Conservation (phyloP, 345 rosid genomes). For the Eucalyptus sp. region DNA sequence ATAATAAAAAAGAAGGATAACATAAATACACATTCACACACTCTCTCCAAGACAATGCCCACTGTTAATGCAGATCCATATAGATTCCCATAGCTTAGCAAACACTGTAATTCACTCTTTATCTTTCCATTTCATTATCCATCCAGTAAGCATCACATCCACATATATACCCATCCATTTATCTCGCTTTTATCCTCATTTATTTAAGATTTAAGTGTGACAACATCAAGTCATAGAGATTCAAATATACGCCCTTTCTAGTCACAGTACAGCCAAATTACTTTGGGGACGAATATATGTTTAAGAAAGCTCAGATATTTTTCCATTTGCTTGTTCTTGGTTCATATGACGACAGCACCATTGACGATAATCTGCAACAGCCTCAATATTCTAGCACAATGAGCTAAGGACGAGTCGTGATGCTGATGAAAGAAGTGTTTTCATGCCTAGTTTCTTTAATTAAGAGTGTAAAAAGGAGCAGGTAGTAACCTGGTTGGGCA, state of each 20-base stretch:
- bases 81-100: neutral
- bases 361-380: neutral
- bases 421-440: neutral
- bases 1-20: neutral
- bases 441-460: neutral
- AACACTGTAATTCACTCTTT: neutral
- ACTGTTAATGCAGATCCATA: neutral
- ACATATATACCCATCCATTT: neutral
- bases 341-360: neutral
- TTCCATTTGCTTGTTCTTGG: neutral
- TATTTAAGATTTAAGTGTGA: neutral
- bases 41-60: neutral
- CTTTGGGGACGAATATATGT: neutral
- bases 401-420: neutral
- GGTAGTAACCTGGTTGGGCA: slow-evolving; percentile 72
- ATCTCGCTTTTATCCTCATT: neutral
- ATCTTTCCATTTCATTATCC: neutral
- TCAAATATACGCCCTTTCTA: neutral
- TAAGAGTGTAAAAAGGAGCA: neutral
- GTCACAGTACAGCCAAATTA: neutral
- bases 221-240: neutral
- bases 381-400: neutral
- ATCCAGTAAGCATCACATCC: neutral
- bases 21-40: neutral
- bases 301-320: neutral